phyloP scores from a whole-genome alignment of 1,139 yeast genomes.

The Diutina pseudorugosa region DNA sequence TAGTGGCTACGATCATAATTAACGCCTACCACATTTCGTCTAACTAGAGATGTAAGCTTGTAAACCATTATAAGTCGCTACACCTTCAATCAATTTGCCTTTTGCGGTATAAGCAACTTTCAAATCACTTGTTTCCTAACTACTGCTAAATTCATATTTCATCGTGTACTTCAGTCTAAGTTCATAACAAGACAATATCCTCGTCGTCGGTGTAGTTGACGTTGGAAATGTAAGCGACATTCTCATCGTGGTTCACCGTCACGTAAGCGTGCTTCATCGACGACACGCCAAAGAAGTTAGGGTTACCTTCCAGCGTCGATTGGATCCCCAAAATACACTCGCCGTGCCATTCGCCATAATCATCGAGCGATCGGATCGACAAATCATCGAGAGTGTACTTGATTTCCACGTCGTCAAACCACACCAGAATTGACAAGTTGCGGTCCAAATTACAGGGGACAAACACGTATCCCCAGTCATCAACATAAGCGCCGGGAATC shows the following conservation, averaged over 20 bases:
- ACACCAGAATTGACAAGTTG: no score
- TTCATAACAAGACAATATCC: neutral
- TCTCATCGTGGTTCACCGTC: neutral
- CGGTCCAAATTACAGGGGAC: neutral
- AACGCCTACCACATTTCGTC: no score
- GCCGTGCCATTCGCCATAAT: neutral
- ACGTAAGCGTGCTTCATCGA: neutral
- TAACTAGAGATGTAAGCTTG: no score
- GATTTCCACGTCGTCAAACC: neutral
- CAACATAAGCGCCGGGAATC: neutral
- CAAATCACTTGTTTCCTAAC: no score
- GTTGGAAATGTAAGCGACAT: neutral
- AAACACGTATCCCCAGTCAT: neutral
- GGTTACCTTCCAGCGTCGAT: neutral
- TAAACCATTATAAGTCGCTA: no score
- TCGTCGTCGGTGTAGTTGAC: neutral
- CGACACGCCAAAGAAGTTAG: neutral
- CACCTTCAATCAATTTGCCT: no score
- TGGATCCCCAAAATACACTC: neutral
- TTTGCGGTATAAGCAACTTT: no score
- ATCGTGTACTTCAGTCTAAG: neutral
- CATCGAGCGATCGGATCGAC: neutral
- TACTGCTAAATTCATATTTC: neutral
- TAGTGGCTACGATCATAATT: no score
- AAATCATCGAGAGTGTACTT: neutral